Percentiles rank a stretch among this genome's conserved stretches.
Evolutionary conservation across 2,329 filamentous ascomycete species (phyloP).

Genomic region (Fusarium floridanum): DNA sequence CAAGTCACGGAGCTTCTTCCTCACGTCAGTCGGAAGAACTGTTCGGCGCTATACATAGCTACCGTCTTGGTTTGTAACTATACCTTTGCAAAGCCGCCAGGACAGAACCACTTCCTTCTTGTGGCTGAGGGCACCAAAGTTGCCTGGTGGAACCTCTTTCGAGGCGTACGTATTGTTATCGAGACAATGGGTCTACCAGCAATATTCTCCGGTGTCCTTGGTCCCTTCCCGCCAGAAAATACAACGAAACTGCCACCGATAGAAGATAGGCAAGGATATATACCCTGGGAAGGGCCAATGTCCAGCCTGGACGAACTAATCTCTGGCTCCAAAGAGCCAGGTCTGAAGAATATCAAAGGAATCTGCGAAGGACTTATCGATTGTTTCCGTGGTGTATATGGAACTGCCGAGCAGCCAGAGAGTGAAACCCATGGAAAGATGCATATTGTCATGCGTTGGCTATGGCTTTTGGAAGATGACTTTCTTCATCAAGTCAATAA

Average conservation of each 20-base stretch:
- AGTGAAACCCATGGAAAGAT: constrained; percentile 2
- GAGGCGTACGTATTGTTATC: neutral
- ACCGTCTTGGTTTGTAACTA: neutral
- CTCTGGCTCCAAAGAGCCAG: neutral
- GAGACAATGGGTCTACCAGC: neutral
- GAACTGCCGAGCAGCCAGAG: constrained; percentile 4
- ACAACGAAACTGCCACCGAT: neutral
- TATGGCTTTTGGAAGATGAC: constrained; percentile 15
- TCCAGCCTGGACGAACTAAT: neutral
- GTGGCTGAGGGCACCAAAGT: neutral
- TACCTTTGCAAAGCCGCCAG: neutral
- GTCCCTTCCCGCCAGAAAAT: neutral
- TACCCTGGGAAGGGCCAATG: neutral
- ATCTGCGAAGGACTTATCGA: neutral
- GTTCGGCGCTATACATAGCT: neutral
- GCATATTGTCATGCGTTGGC: constrained; percentile 18
- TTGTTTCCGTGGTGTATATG: neutral
- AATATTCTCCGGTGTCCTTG: neutral
- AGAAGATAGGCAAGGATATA: neutral
- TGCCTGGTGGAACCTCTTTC: neutral
- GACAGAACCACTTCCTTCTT: neutral
- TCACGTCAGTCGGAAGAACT: neutral
- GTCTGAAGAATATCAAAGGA: neutral
- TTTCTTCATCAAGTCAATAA: constrained; percentile 9
- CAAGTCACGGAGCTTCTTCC: neutral